These are phyloP conservation scores for Pichia nakasei DNA, from an alignment of 805 yeast genomes.

Conservation along the genomic window DNA sequence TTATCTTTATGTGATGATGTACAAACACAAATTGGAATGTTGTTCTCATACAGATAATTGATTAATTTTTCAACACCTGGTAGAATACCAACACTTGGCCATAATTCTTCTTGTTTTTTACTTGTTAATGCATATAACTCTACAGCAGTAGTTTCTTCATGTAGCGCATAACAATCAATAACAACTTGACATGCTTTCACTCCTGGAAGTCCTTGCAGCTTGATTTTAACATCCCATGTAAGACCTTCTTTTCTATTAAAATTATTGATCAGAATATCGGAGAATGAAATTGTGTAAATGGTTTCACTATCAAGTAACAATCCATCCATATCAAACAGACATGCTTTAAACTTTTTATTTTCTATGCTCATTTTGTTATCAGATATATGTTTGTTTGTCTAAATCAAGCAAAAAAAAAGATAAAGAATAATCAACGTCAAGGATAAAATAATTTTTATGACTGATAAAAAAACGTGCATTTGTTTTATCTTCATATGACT, in stretches of 20 bases:
- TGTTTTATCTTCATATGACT: too few species aligned
- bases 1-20: conserved; percentile 67
- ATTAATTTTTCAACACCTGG: conserved; percentile 82
- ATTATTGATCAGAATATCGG: conserved; percentile 47
- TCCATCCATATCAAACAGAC: conserved; percentile 81
- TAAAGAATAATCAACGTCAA: too few species aligned
- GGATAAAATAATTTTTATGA: too few species aligned
- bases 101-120: conserved; percentile 43
- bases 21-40: conserved; percentile 81
- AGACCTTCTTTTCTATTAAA: conserved; percentile 59
- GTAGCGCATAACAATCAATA: conserved; percentile 59
- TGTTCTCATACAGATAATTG: conserved; percentile 36
- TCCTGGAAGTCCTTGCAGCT: conserved; percentile 89
- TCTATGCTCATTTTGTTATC: background rate
- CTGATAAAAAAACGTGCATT: too few species aligned
- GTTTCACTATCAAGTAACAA: conserved; percentile 87
- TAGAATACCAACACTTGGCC: conserved; percentile 59
- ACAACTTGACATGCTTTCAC: conserved; percentile 57
- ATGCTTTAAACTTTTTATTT: conserved; percentile 18
- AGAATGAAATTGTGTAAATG: conserved; percentile 71
- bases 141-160: conserved; percentile 46
- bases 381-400: too few species aligned
- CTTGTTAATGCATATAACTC: conserved; percentile 48
- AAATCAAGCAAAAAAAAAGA: too few species aligned
- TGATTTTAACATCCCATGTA: conserved; percentile 84